A percentile compares a stretch with the other conserved stretches of the same genome.
Conservation (phyloP, 208 protist species). For the Crithidia bombi region DNA sequence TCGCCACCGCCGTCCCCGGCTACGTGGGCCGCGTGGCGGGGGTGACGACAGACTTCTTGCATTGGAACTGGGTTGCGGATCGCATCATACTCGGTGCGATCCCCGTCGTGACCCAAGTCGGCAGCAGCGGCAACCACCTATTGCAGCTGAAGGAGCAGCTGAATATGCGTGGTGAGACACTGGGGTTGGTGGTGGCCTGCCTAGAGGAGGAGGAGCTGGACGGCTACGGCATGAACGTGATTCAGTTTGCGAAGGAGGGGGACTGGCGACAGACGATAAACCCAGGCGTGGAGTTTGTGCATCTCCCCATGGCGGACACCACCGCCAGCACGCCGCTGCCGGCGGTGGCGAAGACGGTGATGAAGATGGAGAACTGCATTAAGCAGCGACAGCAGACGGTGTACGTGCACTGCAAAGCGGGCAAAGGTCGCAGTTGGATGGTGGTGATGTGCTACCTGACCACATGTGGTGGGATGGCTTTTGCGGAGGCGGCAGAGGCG, state of each 20-base stretch:
- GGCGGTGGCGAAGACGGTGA: constrained; percentile 55
- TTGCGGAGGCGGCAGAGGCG: constrained; percentile 49
- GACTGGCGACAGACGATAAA: constrained; percentile 61
- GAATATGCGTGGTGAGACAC: constrained; percentile 37
- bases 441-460: constrained; percentile 88
- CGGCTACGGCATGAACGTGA: constrained; percentile 79
- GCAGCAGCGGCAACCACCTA: constrained; percentile 81
- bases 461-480: constrained; percentile 66
- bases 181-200: constrained; percentile 84
- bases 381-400: constrained; percentile 39
- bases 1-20: constrained; percentile 80
- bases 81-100: constrained; percentile 82
- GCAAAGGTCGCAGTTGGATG: constrained; percentile 91
- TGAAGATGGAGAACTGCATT: constrained; percentile 64
- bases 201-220: constrained; percentile 77
- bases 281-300: constrained; percentile 56
- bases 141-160: constrained; percentile 67
- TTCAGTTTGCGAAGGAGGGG: constrained; percentile 80
- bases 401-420: constrained; percentile 93
- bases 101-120: constrained; percentile 82
- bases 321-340: constrained; percentile 58
- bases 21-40: constrained; percentile 80
- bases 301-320: constrained; percentile 76
- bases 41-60: constrained; percentile 69
- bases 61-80: constrained; percentile 88